Percentiles rank a stretch among this genome's conserved stretches.
These are phyloP conservation scores for Xylariaceae sp. DNA, from an alignment of 2,329 filamentous ascomycete genomes.

Conservation along the genomic window DNA sequence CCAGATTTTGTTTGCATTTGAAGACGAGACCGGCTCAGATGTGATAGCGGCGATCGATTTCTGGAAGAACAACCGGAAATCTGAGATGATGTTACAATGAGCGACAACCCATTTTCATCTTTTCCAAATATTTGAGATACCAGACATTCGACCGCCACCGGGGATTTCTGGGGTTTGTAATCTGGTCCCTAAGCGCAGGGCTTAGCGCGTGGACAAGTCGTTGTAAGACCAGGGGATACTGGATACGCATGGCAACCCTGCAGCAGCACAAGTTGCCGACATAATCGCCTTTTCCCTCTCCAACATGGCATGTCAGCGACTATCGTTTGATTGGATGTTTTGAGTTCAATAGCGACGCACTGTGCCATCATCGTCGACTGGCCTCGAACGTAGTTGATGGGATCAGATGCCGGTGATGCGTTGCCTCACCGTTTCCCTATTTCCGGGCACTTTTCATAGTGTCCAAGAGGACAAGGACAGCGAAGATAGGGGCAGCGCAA, in stretches of 20 bases:
- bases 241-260: constrained; percentile 24
- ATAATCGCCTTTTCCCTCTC: constrained; percentile 14
- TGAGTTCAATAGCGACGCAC: too few species aligned
- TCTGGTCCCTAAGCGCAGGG: constrained; percentile 9
- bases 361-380: too few species aligned
- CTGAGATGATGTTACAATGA: constrained; percentile 30
- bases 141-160: constrained; percentile 1
- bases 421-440: too few species aligned
- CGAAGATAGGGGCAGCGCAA: too few species aligned
- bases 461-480: too few species aligned
- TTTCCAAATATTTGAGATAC: constrained; percentile 4
- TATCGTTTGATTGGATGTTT: too few species aligned
- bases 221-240: constrained; percentile 27
- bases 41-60: constrained; percentile 94
- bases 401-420: too few species aligned
- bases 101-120: constrained; percentile 4
- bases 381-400: too few species aligned
- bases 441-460: too few species aligned
- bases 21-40: constrained; percentile 91
- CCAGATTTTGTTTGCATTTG: constrained; percentile 95
- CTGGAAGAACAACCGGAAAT: constrained; percentile 68
- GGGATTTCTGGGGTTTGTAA: constrained; percentile 5
- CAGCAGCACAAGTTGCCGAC: constrained; percentile 13
- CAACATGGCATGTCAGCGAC: constrained; percentile 4
- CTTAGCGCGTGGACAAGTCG: constrained; percentile 10